A percentile compares a stretch with the other conserved stretches of the same genome.
phyloP scores from a whole-genome alignment of 805 yeast species.

The Teunomyces stri region DNA sequence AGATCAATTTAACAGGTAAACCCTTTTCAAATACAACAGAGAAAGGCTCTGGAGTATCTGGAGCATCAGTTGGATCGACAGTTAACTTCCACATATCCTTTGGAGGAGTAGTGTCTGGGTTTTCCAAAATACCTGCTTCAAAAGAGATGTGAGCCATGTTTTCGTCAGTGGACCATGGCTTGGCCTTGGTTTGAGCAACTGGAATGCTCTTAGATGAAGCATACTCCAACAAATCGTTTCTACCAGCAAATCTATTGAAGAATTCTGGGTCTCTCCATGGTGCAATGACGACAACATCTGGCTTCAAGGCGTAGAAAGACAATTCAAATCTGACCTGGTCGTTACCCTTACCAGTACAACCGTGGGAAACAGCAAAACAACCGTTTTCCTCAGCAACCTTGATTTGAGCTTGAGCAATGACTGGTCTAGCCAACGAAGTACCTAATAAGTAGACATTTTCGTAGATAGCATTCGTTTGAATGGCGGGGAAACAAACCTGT shows the following conservation, averaged over 20 bases:
- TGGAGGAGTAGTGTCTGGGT: constrained; percentile 98
- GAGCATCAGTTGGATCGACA: constrained; percentile 93
- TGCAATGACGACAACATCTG: constrained; percentile 94
- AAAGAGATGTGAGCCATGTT: constrained; percentile 98
- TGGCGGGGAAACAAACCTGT: constrained; percentile 92
- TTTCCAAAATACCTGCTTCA: constrained; percentile 99
- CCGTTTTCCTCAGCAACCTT: constrained; percentile 96
- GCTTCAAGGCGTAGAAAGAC: constrained; percentile 95
- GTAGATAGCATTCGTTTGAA: constrained; percentile 95
- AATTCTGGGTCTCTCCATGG: constrained; percentile 99
- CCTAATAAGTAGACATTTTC: constrained; percentile 97
- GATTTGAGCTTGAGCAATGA: constrained; percentile 97
- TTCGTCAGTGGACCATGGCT: constrained; percentile 99
- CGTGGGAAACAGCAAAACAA: constrained; percentile 97
- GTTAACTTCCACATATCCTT: constrained; percentile 99
- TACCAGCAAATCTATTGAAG: constrained; percentile 95
- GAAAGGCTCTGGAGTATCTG: constrained; percentile 88
- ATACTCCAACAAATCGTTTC: constrained; percentile 92
- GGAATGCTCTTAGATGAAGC: constrained; percentile 91
- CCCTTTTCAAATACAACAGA: constrained; percentile 81
- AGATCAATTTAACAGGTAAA: constrained; percentile 76
- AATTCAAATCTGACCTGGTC: constrained; percentile 98
- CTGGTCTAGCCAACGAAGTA: constrained; percentile 98
- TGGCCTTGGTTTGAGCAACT: constrained; percentile 95
- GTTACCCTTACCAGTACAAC: constrained; percentile 99